These are phyloP conservation scores for Phaeomoniella chlamydospora DNA, from an alignment of 2,329 filamentous ascomycete species.

Conservation along the genomic window DNA sequence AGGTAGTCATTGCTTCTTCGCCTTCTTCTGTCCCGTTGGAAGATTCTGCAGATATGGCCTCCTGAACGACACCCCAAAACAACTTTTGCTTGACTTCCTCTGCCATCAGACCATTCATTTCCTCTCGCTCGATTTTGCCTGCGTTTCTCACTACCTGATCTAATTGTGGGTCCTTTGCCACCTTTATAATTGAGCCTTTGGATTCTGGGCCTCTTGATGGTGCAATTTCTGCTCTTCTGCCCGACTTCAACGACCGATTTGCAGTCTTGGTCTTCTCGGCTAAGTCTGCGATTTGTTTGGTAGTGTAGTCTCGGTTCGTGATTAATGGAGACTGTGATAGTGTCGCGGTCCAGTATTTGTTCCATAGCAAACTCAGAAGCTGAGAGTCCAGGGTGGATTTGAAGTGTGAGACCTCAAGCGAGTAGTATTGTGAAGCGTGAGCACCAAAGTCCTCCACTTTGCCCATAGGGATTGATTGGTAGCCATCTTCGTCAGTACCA, in stretches of 20 bases:
- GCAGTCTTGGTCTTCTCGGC: constrained; percentile 66
- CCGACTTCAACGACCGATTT: constrained; percentile 24
- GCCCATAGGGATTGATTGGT: constrained; percentile 61
- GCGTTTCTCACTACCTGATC: constrained; percentile 41
- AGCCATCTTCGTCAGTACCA: constrained; percentile 25
- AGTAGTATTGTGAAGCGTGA: constrained; percentile 80
- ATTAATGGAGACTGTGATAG: constrained; percentile 81
- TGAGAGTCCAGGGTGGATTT: constrained; percentile 83
- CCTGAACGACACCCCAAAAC: constrained; percentile 27
- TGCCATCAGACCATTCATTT: constrained; percentile 29
- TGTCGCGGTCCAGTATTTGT: constrained; percentile 98
- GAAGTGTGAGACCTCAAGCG: constrained; percentile 82
- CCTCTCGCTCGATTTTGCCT: constrained; percentile 42
- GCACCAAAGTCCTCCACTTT: constrained; percentile 96
- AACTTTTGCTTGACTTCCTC: constrained; percentile 37
- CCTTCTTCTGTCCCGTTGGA: background rate
- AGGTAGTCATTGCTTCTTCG: background rate
- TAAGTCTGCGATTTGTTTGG: constrained; percentile 81
- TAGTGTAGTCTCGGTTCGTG: constrained; percentile 84
- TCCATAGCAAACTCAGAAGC: constrained; percentile 82
- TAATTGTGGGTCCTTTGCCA: constrained; percentile 27
- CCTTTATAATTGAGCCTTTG: constrained; percentile 11
- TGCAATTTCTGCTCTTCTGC: constrained; percentile 3
- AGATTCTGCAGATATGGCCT: constrained; percentile 4
- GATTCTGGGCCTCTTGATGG: constrained; percentile 9